Conservation (phyloP, 2,329 filamentous ascomycete genomes). For the Lomentospora prolificans region DNA sequence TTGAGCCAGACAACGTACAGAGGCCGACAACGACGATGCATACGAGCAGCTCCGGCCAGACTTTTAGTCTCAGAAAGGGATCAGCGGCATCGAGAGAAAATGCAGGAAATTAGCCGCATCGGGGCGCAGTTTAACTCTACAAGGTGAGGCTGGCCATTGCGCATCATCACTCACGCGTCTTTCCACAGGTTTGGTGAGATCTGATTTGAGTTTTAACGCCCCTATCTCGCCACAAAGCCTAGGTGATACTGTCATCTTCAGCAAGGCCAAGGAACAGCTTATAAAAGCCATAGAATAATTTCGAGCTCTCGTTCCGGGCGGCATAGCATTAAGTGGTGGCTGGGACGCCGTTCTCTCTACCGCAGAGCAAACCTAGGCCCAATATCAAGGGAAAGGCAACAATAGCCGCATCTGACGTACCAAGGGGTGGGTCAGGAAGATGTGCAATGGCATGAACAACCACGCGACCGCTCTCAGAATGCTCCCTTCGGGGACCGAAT, state of each 20-base stretch:
- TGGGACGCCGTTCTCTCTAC: constrained; percentile 9
- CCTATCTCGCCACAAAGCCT: background rate
- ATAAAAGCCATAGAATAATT: constrained; percentile 10
- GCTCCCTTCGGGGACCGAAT: constrained; percentile 12
- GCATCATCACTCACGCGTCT: background rate
- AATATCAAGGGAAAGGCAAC: constrained; percentile 10
- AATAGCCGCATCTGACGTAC: constrained; percentile 6
- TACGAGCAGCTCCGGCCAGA: constrained; percentile 8
- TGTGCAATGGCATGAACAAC: constrained; percentile 13
- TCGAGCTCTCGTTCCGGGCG: constrained; percentile 6
- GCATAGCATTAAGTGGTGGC: background rate
- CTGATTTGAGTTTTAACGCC: background rate
- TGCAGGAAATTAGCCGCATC: constrained; percentile 5
- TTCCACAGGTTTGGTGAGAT: no score
- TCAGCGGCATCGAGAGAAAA: background rate
- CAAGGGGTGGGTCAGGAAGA: constrained; percentile 10
- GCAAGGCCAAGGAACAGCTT: constrained; percentile 8
- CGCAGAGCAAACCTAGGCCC: background rate
- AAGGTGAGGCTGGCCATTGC: background rate
- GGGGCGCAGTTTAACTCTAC: constrained; percentile 6
- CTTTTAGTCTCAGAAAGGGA: constrained; percentile 2
- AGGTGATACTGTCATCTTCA: constrained; percentile 3
- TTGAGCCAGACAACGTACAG: background rate
- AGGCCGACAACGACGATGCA: constrained; percentile 5
- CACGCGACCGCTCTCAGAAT: constrained; percentile 12